phyloP scores from a whole-genome alignment of 2,329 filamentous ascomycete genomes.

The Apiospora phragmitis region DNA sequence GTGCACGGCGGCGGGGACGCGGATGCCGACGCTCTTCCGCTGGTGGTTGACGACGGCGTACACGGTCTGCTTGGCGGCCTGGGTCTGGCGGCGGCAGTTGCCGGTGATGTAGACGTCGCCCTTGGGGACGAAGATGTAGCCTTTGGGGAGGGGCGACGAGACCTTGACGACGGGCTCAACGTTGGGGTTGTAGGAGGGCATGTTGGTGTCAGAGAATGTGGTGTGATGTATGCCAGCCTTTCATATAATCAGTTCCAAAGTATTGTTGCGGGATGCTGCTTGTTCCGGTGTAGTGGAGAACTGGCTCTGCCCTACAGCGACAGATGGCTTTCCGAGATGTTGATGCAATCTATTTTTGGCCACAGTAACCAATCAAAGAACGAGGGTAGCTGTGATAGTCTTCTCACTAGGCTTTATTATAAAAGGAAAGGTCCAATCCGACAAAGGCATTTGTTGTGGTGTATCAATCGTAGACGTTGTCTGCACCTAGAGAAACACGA shows the following conservation, averaged over 20 bases:
- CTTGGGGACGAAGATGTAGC: constrained; percentile 43
- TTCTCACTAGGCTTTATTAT: background rate
- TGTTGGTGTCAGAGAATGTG: background rate
- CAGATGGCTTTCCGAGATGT: no score
- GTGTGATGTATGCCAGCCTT: background rate
- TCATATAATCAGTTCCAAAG: background rate
- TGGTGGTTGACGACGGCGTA: constrained; percentile 36
- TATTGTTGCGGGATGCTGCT: no score
- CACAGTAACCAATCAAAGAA: no score
- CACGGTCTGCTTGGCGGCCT: constrained; percentile 31
- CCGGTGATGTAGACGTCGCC: constrained; percentile 44
- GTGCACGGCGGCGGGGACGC: constrained; percentile 38
- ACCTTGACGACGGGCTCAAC: constrained; percentile 25
- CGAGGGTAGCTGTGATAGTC: no score
- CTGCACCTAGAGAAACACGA: background rate
- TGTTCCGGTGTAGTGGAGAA: background rate
- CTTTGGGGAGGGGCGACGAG: constrained; percentile 34
- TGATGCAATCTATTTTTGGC: no score
- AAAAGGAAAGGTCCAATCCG: background rate
- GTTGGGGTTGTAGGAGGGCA: background rate
- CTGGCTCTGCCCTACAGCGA: no score
- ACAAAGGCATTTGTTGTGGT: background rate
- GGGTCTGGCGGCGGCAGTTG: constrained; percentile 40
- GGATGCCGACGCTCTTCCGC: constrained; percentile 34
- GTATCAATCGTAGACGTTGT: background rate